These are phyloP conservation scores for Begonia masoniana DNA, from an alignment of 306 rosid genomes.

Conservation along the genomic window DNA sequence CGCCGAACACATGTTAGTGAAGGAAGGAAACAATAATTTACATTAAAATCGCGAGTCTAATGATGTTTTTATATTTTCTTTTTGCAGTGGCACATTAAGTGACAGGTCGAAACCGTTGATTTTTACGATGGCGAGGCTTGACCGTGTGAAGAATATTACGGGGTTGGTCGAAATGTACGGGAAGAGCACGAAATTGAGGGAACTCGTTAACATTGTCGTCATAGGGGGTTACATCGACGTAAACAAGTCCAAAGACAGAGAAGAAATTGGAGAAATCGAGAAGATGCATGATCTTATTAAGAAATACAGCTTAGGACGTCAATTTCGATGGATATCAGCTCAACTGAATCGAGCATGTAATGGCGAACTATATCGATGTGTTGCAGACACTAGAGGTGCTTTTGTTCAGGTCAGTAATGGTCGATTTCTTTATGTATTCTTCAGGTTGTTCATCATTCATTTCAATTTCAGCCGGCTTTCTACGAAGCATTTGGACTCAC, in stretches of 20 bases:
- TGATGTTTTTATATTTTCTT: constrained; percentile 8
- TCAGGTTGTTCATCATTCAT: background rate
- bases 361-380: constrained; percentile 85
- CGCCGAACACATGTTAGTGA: constrained; percentile 62
- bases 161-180: constrained; percentile 80
- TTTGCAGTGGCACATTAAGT: constrained; percentile 48
- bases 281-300: constrained; percentile 70
- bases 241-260: constrained; percentile 71
- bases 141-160: constrained; percentile 61
- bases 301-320: constrained; percentile 45
- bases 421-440: background rate
- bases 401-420: constrained; percentile 54
- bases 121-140: constrained; percentile 89
- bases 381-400: constrained; percentile 80
- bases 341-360: constrained; percentile 88
- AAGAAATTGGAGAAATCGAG: constrained; percentile 86
- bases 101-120: constrained; percentile 78
- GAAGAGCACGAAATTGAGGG: constrained; percentile 64
- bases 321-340: constrained; percentile 73
- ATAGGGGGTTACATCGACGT: constrained; percentile 76
- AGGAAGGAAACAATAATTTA: too few species aligned
- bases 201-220: constrained; percentile 68
- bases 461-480: constrained; percentile 68
- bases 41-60: background rate
- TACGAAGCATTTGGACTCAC: constrained; percentile 98